Base-by-base conservation (phyloP, 495 filamentous ascomycete species). In the Baudoinia panamericana region DNA sequence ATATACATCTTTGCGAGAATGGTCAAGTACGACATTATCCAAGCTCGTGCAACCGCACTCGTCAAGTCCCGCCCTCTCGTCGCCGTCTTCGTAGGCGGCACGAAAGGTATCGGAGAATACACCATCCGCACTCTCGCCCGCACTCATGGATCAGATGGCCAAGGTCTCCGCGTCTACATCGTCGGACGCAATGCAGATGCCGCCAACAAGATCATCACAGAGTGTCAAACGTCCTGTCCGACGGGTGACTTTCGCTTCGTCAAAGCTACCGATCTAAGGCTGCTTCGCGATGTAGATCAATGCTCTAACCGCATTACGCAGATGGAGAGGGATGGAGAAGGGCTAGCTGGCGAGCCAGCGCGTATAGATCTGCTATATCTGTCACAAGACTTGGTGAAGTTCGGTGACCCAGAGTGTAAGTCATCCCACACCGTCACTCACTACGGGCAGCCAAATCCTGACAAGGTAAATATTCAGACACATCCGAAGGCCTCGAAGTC, bases 1-100 rank as follows among this genome's bases (percentile, higher is more conserved):
- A n/a, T n/a, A n/a, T n/a, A n/a, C n/a, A n/a, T n/a, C n/a, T n/a
- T n/a, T n/a, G n/a, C n/a, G n/a, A n/a, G n/a, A n/a, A n/a, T n/a
- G n/a, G n/a, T n/a, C n/a, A n/a, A n/a, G n/a, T n/a, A n/a, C n/a
- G n/a, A n/a, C n/a, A n/a, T n/a, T n/a, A n/a, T n/a, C n/a, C n/a
- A n/a, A n/a, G n/a, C n/a, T n/a, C n/a, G n/a, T n/a, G n/a, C n/a
- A n/a, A n/a, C n/a, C n/a, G n/a, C n/a, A n/a, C n/a, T 41, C 12
- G 6, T 23, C 4, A 31, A 31, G 7, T 31, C 15, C 3, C 27
- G 18, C 13, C 35, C 43, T n/a, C 12, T 46, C 15, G 28, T 33
- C 7, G 63, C 60, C 20, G 52, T 67, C 31, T 67, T 68, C 30
- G 56, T 63, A 7, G 60, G 61, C 25, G 63, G 43, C 16, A 65